Conservation (phyloP, 441 rosid species). For the Euphorbia schlechtendalii region DNA sequence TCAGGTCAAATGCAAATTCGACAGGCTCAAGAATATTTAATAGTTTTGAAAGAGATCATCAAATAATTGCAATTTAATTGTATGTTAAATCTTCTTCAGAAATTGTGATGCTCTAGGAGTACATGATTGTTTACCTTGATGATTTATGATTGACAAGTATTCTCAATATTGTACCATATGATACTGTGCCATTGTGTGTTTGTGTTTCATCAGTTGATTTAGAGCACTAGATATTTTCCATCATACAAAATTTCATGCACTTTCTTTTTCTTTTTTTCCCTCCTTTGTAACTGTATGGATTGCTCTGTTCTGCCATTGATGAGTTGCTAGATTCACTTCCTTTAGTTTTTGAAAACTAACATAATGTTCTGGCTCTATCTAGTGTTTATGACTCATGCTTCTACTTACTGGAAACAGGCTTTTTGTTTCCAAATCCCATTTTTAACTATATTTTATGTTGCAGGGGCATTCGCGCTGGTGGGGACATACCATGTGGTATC, state of each 20-base stretch:
- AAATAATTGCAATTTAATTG: not conserved
- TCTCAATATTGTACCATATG: not conserved
- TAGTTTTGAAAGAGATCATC: not conserved
- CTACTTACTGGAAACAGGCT: no score
- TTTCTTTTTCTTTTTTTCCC: not conserved
- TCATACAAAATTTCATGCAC: not conserved
- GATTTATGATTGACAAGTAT: not conserved
- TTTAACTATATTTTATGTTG: constrained; percentile 12
- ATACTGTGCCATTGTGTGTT: not conserved
- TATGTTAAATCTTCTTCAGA: not conserved
- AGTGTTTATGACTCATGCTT: no score
- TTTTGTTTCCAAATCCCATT: not conserved
- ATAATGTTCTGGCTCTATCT: not conserved
- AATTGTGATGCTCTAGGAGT: not conserved
- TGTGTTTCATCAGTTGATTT: no score
- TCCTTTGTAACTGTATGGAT: not conserved
- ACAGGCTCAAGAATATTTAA: not conserved
- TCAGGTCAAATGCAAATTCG: not conserved
- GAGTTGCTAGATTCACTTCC: not conserved
- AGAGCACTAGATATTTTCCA: no score
- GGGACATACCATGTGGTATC: constrained; percentile 77
- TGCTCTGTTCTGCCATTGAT: not conserved
- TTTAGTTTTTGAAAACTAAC: constrained; percentile 2
- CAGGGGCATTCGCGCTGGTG: constrained; percentile 51
- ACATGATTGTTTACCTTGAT: not conserved